A percentile compares a stretch with the other conserved stretches of the same genome.
Evolutionary conservation across 768 basidiomycete genomes (phyloP).

Genomic region (Hypsizygus marmoreus): DNA sequence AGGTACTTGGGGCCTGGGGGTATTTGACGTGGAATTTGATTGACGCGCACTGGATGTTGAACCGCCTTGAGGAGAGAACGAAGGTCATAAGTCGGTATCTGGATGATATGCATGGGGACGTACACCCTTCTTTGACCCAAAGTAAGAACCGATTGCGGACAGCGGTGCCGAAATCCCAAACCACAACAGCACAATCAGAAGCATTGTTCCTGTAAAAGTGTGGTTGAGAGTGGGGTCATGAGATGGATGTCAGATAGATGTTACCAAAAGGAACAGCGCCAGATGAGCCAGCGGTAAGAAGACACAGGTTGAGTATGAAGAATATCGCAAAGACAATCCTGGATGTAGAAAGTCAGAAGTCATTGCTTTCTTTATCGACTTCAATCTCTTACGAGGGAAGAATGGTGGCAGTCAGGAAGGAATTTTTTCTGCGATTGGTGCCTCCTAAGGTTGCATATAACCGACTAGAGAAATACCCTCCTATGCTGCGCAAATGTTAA

Average conservation of each 20-base stretch:
- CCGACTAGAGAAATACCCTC: constrained; percentile 87
- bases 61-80: constrained; percentile 52
- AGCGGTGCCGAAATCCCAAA: constrained; percentile 93
- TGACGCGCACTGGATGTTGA: constrained; percentile 83
- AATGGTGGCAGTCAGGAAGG: constrained; percentile 85
- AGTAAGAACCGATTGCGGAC: constrained; percentile 82
- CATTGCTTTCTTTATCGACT: not conserved
- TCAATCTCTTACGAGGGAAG: constrained; percentile 71
- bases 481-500: constrained; percentile 51
- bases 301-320: constrained; percentile 90
- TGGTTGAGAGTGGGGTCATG: not conserved
- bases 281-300: constrained; percentile 82
- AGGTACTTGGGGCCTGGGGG: constrained; percentile 87
- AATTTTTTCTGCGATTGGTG: constrained; percentile 73
- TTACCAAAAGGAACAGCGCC: constrained; percentile 94
- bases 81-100: not conserved
- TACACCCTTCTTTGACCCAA: constrained; percentile 87
- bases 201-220: constrained; percentile 65
- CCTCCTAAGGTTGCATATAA: constrained; percentile 83
- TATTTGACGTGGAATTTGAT: constrained; percentile 95
- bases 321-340: constrained; percentile 84
- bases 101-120: constrained; percentile 24
- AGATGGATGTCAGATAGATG: constrained; percentile 17
- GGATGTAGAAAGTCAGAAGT: constrained; percentile 6
- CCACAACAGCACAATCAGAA: constrained; percentile 84